Evolutionary conservation across 805 yeast species (phyloP).

Genomic region (Saccharomycopsis sp.): DNA sequence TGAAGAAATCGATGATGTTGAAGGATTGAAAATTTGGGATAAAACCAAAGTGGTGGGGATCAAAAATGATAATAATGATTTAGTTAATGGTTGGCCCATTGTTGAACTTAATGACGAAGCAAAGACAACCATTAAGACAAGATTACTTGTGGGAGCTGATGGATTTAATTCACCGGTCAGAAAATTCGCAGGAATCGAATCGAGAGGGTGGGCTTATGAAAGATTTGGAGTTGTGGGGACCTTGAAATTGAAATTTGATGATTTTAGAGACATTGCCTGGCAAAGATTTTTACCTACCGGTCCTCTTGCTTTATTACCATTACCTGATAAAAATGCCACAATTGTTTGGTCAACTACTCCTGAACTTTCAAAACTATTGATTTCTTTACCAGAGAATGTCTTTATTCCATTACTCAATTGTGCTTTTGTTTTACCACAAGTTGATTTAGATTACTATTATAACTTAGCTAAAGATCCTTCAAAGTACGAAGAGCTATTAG

Average conservation of each 20-base stretch:
- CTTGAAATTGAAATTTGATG: slow-evolving; percentile 61
- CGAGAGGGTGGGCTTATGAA: slow-evolving; percentile 88
- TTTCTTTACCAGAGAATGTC: slow-evolving; percentile 45
- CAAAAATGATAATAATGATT: slow-evolving; percentile 18
- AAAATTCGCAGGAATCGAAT: slow-evolving; percentile 64
- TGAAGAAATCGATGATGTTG: slow-evolving; percentile 30
- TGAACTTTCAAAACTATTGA: slow-evolving; percentile 53
- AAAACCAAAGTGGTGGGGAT: slow-evolving; percentile 59
- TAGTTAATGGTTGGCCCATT: not conserved
- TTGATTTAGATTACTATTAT: slow-evolving; percentile 67
- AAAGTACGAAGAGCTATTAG: slow-evolving; percentile 36
- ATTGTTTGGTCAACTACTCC: slow-evolving; percentile 90
- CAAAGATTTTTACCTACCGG: slow-evolving; percentile 89
- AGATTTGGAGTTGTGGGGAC: slow-evolving; percentile 92
- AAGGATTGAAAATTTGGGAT: slow-evolving; percentile 36
- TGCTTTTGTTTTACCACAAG: slow-evolving; percentile 67
- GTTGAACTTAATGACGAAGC: slow-evolving; percentile 9
- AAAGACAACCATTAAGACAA: slow-evolving; percentile 38
- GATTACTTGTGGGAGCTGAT: slow-evolving; percentile 89
- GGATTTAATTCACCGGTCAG: slow-evolving; percentile 94
- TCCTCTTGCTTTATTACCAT: slow-evolving; percentile 83
- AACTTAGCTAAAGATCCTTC: slow-evolving; percentile 14
- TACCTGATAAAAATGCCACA: slow-evolving; percentile 80
- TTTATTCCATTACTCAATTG: slow-evolving; percentile 75
- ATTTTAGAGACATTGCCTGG: slow-evolving; percentile 71